Percentiles rank a stretch among this genome's conserved stretches.
phyloP scores from a whole-genome alignment of 768 basidiomycete genomes.

The Rhodosporidiobolus sp. region DNA sequence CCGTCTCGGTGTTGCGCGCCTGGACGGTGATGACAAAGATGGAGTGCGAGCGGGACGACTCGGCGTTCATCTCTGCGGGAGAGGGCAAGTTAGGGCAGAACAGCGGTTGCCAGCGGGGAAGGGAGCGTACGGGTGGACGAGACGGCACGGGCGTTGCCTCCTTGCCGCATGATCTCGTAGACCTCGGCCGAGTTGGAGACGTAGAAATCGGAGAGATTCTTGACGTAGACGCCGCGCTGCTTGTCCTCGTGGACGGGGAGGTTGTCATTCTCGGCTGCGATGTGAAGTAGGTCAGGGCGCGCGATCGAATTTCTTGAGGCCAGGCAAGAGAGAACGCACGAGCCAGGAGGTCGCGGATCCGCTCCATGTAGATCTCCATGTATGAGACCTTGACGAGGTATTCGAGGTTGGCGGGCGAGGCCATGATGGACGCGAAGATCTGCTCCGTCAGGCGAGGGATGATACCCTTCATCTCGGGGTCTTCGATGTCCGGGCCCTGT shows the following conservation, averaged over 20 bases:
- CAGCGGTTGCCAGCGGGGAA: background rate
- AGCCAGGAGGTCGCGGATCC: conserved; percentile 87
- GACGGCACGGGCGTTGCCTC: conserved; percentile 82
- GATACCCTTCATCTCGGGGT: conserved; percentile 85
- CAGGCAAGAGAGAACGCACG: conserved; percentile 69
- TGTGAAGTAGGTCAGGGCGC: background rate
- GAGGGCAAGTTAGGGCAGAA: background rate
- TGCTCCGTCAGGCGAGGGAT: conserved; percentile 98
- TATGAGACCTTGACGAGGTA: conserved; percentile 99
- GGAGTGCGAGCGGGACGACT: conserved; percentile 96
- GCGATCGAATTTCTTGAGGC: background rate
- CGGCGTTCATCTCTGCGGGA: conserved; percentile 91
- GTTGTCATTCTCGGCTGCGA: conserved; percentile 89
- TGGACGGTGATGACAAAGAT: conserved; percentile 98
- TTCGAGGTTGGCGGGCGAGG: conserved; percentile 90
- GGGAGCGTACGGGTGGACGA: conserved; percentile 79
- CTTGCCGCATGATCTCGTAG: conserved; percentile 98
- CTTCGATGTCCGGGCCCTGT: conserved; percentile 96
- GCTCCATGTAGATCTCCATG: conserved; percentile 99
- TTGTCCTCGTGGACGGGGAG: conserved; percentile 98
- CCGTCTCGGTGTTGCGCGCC: conserved; percentile 92
- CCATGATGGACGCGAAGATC: conserved; percentile 95
- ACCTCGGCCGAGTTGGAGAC: conserved; percentile 93
- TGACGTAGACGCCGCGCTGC: conserved; percentile 93
- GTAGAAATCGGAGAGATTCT: conserved; percentile 95